Evolutionary conservation across 495 filamentous ascomycete species (phyloP), one percentile per base, ranked within the genome.

Genomic region (Lasiosphaeria miniovina): DNA sequence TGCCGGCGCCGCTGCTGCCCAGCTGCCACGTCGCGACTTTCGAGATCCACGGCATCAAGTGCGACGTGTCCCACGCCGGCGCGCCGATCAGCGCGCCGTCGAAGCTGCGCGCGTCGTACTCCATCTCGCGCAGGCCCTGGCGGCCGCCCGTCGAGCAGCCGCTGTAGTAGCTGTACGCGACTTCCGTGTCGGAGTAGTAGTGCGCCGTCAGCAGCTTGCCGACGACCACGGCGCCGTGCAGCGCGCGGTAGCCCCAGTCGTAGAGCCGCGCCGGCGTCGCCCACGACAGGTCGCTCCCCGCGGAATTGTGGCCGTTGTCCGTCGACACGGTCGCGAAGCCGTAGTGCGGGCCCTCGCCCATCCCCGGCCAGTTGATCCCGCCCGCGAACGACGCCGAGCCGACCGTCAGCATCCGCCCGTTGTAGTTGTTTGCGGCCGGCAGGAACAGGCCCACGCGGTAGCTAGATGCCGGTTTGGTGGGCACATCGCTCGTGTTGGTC

Each of bases 141-240:
- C 82, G 72, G 4, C 85, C 85, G 38, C 84, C 84, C 0, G 80
- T 83, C 0, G 83, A 86, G 69, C 84, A 88, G 0, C 74, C 76
- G 59, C 69, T 66, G 63, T 81, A 87, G 66, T 87, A 87, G 8
- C 74, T 78, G 57, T 82, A 77, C 6, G 65, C 62, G 53, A 77
- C 67, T 3, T 64, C 36, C 0, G 53, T 63, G 14, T 67, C 71
- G 12, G 24, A 24, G 59, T 85, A 82, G 71, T 79, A 86, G 4
- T 64, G 65, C 6, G 62, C 60, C 0, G 67, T 68, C 11, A 83
- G 58, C n/a, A 69, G 53, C 67, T 83, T 84, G 4, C 68, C 73
- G 1, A 80, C 56, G 0, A 68, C 68, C 4, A 79, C 74, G 6
- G 79, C 80, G 41, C 74, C 75, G 56, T 85, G 81, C 62, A 85